Evolutionary conservation across 352 stramenopile species (phyloP).

Genomic region (Phytophthora vignae): DNA sequence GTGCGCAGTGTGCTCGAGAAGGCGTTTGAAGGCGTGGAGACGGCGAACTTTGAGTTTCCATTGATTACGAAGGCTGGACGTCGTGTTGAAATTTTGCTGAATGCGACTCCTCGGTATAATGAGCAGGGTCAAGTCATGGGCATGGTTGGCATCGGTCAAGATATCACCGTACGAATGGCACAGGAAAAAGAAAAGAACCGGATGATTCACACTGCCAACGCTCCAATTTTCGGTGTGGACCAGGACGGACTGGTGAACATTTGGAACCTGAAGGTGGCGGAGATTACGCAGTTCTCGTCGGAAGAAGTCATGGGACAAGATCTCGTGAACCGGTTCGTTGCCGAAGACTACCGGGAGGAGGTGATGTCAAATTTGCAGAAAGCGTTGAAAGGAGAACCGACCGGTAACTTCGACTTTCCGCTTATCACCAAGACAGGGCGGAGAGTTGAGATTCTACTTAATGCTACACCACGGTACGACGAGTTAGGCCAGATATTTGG

Average conservation of each 20-base stretch:
- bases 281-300: slow-evolving; percentile 78
- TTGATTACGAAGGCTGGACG: slow-evolving; percentile 39
- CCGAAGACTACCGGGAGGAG: slow-evolving; percentile 61
- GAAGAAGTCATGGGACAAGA: slow-evolving; percentile 79
- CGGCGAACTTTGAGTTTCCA: slow-evolving; percentile 20
- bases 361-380: slow-evolving; percentile 16
- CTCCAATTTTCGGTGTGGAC: slow-evolving; percentile 69
- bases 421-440: slow-evolving; percentile 44
- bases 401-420: slow-evolving; percentile 52
- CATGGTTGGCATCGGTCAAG: slow-evolving; percentile 22
- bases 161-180: slow-evolving; percentile 18
- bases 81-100: slow-evolving; percentile 49
- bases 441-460: slow-evolving; percentile 49
- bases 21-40: slow-evolving; percentile 15
- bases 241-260: slow-evolving; percentile 62
- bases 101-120: slow-evolving; percentile 29
- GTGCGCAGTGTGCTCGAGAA: slow-evolving; percentile 22
- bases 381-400: slow-evolving; percentile 25
- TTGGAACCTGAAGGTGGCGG: slow-evolving; percentile 82
- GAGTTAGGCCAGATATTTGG: slow-evolving; percentile 45
- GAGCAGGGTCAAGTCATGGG: slow-evolving; percentile 22
- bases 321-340: slow-evolving; percentile 51
- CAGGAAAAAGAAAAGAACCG: slow-evolving; percentile 20
- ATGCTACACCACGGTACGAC: slow-evolving; percentile 47
- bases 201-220: slow-evolving; percentile 34